Conservation (phyloP, 352 stramenopile genomes). For the Phytophthora litchii region DNA sequence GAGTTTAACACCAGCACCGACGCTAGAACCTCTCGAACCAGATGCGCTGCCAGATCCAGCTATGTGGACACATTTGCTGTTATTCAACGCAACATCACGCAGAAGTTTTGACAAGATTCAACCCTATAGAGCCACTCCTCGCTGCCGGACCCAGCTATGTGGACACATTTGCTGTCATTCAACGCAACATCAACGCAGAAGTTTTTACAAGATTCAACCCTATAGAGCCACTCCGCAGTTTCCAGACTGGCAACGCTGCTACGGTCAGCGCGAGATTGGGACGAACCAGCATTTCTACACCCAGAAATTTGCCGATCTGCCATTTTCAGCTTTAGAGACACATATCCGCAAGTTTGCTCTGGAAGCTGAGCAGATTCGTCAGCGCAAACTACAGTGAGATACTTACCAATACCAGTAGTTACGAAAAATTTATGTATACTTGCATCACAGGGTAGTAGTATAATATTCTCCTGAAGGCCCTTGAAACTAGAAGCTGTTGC, state of each 20-base stretch:
- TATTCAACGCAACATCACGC: constrained; percentile 47
- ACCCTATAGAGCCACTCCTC: constrained; percentile 46
- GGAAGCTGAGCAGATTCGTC: constrained; percentile 20
- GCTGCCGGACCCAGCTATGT: constrained; percentile 51
- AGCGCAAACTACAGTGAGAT: constrained; percentile 7
- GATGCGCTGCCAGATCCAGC: constrained; percentile 41
- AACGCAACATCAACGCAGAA: constrained; percentile 37
- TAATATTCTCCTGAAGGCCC: not conserved
- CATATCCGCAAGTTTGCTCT: constrained; percentile 23
- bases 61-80: constrained; percentile 69
- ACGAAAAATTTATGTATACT: constrained; percentile 1
- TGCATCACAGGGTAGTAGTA: constrained; percentile 9
- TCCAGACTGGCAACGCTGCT: constrained; percentile 52
- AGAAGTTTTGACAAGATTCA: constrained; percentile 47
- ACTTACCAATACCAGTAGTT: constrained; percentile 1
- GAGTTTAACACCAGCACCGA: constrained; percentile 9
- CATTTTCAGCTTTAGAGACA: constrained; percentile 12
- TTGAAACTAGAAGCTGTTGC: not conserved
- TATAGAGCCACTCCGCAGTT: constrained; percentile 39
- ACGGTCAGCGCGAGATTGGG: constrained; percentile 34
- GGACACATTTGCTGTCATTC: constrained; percentile 66
- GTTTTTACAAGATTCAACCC: constrained; percentile 51
- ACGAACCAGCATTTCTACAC: constrained; percentile 26
- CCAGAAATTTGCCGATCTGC: constrained; percentile 11
- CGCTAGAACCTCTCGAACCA: constrained; percentile 8